Conservation (phyloP, 2,329 filamentous ascomycete genomes). For the Keithomyces neogunnii region DNA sequence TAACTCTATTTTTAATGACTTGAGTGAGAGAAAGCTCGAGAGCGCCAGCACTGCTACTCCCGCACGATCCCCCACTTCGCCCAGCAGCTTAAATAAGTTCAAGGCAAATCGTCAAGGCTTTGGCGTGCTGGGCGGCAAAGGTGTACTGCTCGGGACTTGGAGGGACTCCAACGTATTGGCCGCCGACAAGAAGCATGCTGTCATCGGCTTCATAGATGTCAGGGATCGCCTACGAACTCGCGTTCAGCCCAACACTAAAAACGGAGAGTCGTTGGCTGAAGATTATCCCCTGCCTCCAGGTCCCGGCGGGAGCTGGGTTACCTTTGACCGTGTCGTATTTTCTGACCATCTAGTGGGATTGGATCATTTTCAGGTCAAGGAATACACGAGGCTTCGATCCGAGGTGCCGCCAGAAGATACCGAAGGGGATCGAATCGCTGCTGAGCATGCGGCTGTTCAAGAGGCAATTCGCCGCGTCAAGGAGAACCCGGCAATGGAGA, state of each 20-base stretch:
- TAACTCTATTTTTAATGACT: conserved; percentile 37
- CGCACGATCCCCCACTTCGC: conserved; percentile 16
- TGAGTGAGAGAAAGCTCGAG: conserved; percentile 39
- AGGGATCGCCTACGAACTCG: conserved; percentile 52
- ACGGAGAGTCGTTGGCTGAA: conserved; percentile 37
- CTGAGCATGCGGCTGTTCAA: conserved; percentile 34
- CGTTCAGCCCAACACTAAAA: conserved; percentile 41
- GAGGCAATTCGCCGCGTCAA: conserved; percentile 38
- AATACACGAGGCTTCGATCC: conserved; percentile 49
- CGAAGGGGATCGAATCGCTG: conserved; percentile 27
- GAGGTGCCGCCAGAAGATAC: conserved; percentile 25
- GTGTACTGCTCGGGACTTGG: conserved; percentile 50
- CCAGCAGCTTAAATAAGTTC: conserved; percentile 13
- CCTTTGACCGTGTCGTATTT: conserved; percentile 52
- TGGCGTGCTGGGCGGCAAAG: conserved; percentile 28
- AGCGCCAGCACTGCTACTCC: conserved; percentile 20
- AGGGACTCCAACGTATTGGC: conserved; percentile 45
- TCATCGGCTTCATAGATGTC: conserved; percentile 55
- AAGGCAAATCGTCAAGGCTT: conserved; percentile 20
- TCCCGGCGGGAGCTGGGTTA: conserved; percentile 56
- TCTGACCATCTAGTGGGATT: conserved; percentile 46
- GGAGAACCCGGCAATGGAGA: conserved; percentile 34
- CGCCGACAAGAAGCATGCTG: conserved; percentile 43
- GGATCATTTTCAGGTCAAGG: conserved; percentile 50
- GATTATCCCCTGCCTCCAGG: conserved; percentile 45